Evolutionary conservation across 768 basidiomycete species (phyloP).

Genomic region (Gyrodon lividus): DNA sequence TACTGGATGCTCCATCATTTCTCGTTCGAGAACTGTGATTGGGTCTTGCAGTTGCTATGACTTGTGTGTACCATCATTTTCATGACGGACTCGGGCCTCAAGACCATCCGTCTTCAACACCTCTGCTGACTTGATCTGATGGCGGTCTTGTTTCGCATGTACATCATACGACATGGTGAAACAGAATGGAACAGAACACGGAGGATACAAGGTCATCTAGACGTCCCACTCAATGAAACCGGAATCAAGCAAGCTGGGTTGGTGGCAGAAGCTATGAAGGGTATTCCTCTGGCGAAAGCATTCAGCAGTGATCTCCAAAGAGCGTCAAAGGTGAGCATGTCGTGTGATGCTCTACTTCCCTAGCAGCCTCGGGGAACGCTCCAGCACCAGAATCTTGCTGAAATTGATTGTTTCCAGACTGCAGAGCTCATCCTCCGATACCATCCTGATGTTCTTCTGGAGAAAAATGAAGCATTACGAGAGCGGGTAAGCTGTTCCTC

Average conservation of each 20-base stretch:
- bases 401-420: conserved; percentile 44
- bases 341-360: background rate
- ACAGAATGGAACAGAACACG: conserved; percentile 63
- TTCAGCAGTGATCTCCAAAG: conserved; percentile 73
- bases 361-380: background rate
- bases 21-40: too few relatives aligned
- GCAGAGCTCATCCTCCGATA: conserved; percentile 58
- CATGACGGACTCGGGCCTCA: too few relatives aligned
- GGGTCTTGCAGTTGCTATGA: too few relatives aligned
- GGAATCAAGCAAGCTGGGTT: conserved; percentile 60
- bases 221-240: conserved; percentile 61
- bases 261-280: conserved; percentile 53
- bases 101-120: background rate
- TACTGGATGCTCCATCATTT: too few relatives aligned
- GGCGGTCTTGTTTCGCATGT: conserved; percentile 45
- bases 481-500: conserved; percentile 53
- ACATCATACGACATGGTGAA: conserved; percentile 77
- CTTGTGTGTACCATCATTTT: too few relatives aligned
- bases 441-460: conserved; percentile 48
- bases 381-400: background rate
- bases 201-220: conserved; percentile 75
- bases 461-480: conserved; percentile 48
- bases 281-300: conserved; percentile 55
- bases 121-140: conserved; percentile 8
- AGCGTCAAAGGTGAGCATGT: conserved; percentile 55